Conservation (phyloP, 495 filamentous ascomycete genomes). For the Penicillium herquei region DNA sequence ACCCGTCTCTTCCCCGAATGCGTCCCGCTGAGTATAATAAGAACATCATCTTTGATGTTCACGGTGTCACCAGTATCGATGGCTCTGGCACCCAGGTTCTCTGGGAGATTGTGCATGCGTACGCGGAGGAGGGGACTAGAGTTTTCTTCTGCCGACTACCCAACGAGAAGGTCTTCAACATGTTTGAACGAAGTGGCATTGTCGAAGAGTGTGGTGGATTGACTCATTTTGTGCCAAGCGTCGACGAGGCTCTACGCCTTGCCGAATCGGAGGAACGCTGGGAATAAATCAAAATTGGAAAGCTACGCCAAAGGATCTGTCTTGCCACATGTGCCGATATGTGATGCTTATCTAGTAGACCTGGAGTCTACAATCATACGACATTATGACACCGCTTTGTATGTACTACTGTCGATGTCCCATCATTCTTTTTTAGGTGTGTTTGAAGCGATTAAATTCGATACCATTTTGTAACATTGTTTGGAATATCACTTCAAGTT, state of each 20-base stretch:
- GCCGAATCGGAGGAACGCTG: constrained; percentile 62
- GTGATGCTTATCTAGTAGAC: neutral
- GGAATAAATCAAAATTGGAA: constrained; percentile 15
- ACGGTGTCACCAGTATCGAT: constrained; percentile 90
- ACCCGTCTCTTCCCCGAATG: constrained; percentile 81
- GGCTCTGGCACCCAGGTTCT: constrained; percentile 91
- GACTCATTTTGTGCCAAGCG: constrained; percentile 73
- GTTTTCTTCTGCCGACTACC: constrained; percentile 89
- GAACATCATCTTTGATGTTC: constrained; percentile 95
- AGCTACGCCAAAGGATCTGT: neutral
- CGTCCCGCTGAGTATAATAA: constrained; percentile 69
- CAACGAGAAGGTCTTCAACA: constrained; percentile 62
- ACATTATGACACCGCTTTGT: neutral
- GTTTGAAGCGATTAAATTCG: neutral
- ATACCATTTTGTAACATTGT: too few species aligned
- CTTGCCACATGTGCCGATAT: constrained; percentile 5
- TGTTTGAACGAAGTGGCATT: constrained; percentile 80
- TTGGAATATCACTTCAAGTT: too few species aligned
- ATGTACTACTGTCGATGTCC: neutral
- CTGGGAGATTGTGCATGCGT: constrained; percentile 79
- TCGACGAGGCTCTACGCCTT: constrained; percentile 78
- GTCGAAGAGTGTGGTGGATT: constrained; percentile 73
- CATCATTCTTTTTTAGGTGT: neutral
- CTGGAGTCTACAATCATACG: neutral
- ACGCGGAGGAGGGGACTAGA: constrained; percentile 66